Evolutionary conservation across 306 rosid genomes (phyloP), one percentile per base, ranked within the genome.

Genomic region (Vigna unguiculata): DNA sequence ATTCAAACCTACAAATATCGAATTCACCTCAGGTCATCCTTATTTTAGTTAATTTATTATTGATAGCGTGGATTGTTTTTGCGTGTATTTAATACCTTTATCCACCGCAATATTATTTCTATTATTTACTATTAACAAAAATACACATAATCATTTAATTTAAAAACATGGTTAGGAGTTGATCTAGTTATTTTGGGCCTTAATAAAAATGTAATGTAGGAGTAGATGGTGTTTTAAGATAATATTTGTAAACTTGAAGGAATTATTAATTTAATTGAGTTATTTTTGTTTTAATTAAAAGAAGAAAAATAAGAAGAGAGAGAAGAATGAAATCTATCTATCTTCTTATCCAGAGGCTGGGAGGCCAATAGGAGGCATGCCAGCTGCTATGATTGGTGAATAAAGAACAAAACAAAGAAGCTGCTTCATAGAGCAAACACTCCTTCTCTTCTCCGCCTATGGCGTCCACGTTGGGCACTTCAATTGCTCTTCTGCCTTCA

Each of bases 391-490:
- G 65, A 22, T 30, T 9, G 54, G 49, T 62, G 66, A 45, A 53
- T 47, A 80, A 32, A 69, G 54, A 38, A 49, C 78, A 21, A 34
- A 53, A 46, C 3, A 48, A 52, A 51, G 34, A 36, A n/a, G 15
- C 52, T 41, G 43, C 11, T 28, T 2, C 59, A 6, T 43, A 28
- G 45, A 45, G 46, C 75, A n/a, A 13, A 24, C 38, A 12, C 7
- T 52, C 16, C 55, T n/a, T 36, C 62, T 47, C 80, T 22, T 60
- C 76, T 48, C 36, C 24, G 16, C 25, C 9, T n/a, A 94, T 94
- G 98, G 91, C 97, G 17, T 90, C 97, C 25, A 75, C 83, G 21
- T 86, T 94, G 0, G 89, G 96, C 82, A 77, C 93, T 76, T 89
- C 95, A 4, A 69, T 90, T 12, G 91, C 92, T 10, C 47, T 84